Base-by-base conservation (phyloP, 805 yeast genomes). In the Diddensiella transvaalensis region DNA sequence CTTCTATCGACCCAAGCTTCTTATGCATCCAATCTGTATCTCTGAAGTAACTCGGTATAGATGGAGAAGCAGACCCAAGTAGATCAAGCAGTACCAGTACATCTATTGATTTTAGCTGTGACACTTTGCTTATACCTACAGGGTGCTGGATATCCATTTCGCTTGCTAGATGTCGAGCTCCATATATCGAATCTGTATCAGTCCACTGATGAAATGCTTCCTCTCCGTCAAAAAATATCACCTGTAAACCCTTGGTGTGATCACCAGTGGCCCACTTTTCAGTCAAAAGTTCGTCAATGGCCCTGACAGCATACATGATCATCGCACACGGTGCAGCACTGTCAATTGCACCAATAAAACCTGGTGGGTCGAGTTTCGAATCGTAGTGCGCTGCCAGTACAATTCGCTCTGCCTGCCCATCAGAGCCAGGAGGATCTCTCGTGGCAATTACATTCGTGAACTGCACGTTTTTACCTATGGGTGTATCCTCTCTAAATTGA, bases 191-290 rank as follows among this genome's bases (percentile, higher is more conserved):
- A 51, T 79, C 85, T 0, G 63, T 57, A 4, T 64, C 68, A 1
- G 73, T 58, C 85, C 85, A 79, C n/a, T 65, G 56, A 2, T 63
- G 64, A n/a, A 78, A 51, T 0, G 85, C 83, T 56, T 80, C 85
- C 57, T 79, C 84, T 3, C 85, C 85, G 53, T 79, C 85, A 46
- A 78, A 77, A 54, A 79, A 79, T 0, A 79, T 63, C 4, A 78
- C 60, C 53, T 75, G 77, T 3, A 78, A 40, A 0, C 80, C 80
- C 3, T 56, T 33, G 2, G 46, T 13, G 19, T 19, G 18, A 6
- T 33, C 29, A 2, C 29, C 42, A 19, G 42, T 15, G 15, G 32
- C 47, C 65, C 64, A 60, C 23, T 54, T 55, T 19, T 26, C 35
- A 15, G 52, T 49, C 39, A 61, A 48, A 22, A 59, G 54, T n/a